Evolutionary conservation across 345 rosid species (phyloP), one percentile per base, ranked within the genome.

Genomic region (Bruguiera parviflora): DNA sequence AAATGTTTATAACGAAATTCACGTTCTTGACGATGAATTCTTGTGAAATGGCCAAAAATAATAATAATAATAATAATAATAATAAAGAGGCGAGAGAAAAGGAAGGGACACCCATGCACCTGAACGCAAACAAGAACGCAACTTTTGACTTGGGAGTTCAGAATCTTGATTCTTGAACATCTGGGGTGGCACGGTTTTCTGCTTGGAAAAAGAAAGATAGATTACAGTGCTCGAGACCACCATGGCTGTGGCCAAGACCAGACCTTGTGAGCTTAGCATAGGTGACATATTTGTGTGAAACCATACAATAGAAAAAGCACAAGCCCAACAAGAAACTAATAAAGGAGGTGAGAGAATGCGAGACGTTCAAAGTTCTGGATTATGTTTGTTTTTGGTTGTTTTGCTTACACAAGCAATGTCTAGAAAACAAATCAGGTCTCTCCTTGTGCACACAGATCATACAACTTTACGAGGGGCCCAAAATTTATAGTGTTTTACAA

Each of bases 181-280:
- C 9, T 56, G 60, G 28, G 19, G 25, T 2, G 4, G 3, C 3
- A n/a, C 5, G 4, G 58, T 19, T 59, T 64, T 80, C 27, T 80
- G 85, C 78, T 84, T 85, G 59, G 93, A 86, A 51, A 88, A 79
- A 10, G 93, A 82, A 3, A 92, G 85, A 67, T 82, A 85, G 64
- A 92, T 78, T 32, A 85, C 84, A 27, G 98, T 88, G 75, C 80
- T 84, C 27, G 98, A 90, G 70, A 92, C 88, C 4, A 81, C 88
- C 92, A 92, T 88, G 67, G 92, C 96, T 0, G 96, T 84, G 8
- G 92, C 98, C 28, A 92, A 71, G 24, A 88, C 89, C 62, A 92
- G 69, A 18, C 85, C 81, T 57, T 84, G 82, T 37, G 85, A 84
- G 67, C 78, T 79, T 0, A 86, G 70, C 0, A 75, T 71, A 22